Percentiles rank a stretch among this genome's conserved stretches.
Evolutionary conservation across 2,329 filamentous ascomycete genomes (phyloP).

Genomic region (Aspergillus udagawae): DNA sequence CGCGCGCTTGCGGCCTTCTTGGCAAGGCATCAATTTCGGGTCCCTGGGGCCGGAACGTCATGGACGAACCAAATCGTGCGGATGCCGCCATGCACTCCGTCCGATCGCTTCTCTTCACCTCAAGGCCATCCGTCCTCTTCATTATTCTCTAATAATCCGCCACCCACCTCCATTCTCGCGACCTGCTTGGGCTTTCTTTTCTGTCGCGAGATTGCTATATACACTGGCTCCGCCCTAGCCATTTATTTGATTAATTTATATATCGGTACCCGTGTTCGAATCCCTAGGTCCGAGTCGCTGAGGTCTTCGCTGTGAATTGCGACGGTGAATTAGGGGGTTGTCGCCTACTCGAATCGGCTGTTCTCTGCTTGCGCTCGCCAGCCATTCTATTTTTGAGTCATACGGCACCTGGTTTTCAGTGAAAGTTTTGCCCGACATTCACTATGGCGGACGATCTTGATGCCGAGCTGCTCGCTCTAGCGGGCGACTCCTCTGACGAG

Average conservation of each 20-base stretch:
- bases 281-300: not conserved
- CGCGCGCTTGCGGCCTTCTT: constrained; percentile 26
- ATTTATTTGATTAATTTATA: not conserved
- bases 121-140: constrained; percentile 4
- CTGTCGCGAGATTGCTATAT: not conserved
- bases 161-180: constrained; percentile 2
- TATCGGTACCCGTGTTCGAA: not conserved
- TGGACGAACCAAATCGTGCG: constrained; percentile 21
- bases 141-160: constrained; percentile 7
- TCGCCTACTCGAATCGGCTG: not conserved
- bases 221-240: not conserved
- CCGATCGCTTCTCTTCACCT: constrained; percentile 16
- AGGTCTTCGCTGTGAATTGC: not conserved
- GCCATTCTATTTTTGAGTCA: not conserved
- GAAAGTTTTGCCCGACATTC: constrained; percentile 12
- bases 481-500: constrained; percentile 61
- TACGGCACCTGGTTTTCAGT: constrained; percentile 9
- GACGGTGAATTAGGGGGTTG: not conserved
- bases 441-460: constrained; percentile 80
- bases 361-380: not conserved
- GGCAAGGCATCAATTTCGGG: constrained; percentile 24
- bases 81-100: constrained; percentile 15
- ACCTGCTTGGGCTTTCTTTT: not conserved
- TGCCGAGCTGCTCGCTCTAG: constrained; percentile 88
- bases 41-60: constrained; percentile 23